Conservation (phyloP, 345 rosid species). For the Corchorus olitorius region DNA sequence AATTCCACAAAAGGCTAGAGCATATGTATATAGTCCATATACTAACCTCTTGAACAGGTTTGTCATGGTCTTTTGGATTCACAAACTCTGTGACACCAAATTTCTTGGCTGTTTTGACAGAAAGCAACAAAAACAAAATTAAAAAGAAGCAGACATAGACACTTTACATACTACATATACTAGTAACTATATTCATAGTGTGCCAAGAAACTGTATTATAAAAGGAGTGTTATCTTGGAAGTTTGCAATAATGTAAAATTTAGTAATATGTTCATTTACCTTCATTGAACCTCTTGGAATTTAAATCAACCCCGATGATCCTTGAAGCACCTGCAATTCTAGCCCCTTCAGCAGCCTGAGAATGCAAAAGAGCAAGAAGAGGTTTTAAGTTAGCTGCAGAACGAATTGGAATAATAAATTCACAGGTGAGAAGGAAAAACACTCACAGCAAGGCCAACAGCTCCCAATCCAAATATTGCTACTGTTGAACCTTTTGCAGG, state of each 20-base stretch:
- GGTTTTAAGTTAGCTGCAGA: background rate
- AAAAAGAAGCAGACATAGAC: background rate
- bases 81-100: constrained; percentile 49
- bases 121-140: background rate
- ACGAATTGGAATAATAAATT: background rate
- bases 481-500: constrained; percentile 33
- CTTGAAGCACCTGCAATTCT: constrained; percentile 41
- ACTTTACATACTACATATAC: too few species aligned
- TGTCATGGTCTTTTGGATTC: constrained; percentile 44
- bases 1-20: too few species aligned
- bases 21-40: too few species aligned
- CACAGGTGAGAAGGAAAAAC: background rate
- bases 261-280: too few species aligned
- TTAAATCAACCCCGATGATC: constrained; percentile 47
- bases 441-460: constrained; percentile 40
- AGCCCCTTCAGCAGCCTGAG: constrained; percentile 44
- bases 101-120: constrained; percentile 38
- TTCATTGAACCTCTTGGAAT: constrained; percentile 29
- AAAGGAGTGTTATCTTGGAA: too few species aligned
- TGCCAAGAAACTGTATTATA: too few species aligned
- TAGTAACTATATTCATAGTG: too few species aligned
- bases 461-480: constrained; percentile 44
- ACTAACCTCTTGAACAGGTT: constrained; percentile 47
- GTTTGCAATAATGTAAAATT: too few species aligned
- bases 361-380: background rate